phyloP scores from a whole-genome alignment of 768 basidiomycete species.

The Kwoniella heveanensis region DNA sequence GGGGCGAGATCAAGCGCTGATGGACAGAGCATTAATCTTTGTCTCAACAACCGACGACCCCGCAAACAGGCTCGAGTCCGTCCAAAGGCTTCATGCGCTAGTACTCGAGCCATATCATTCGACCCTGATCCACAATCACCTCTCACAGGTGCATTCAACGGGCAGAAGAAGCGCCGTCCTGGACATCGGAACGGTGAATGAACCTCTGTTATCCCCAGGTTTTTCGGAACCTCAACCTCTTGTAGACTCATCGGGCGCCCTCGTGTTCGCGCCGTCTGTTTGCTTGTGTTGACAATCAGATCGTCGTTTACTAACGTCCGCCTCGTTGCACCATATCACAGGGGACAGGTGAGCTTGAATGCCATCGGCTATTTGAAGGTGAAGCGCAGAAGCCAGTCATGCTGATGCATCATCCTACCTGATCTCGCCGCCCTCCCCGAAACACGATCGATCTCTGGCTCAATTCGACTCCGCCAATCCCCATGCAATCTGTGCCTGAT shows the following conservation, averaged over 20 bases:
- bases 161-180: slow-evolving; percentile 41
- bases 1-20: no score
- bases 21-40: no score
- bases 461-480: no score
- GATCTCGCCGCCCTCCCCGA: not conserved
- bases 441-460: no score
- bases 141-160: slow-evolving; percentile 27
- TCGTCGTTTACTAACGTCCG: not conserved
- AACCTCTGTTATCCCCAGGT: no score
- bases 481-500: not conserved
- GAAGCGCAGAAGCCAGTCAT: not conserved
- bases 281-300: not conserved
- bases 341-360: slow-evolving; percentile 26
- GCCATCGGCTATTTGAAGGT: no score
- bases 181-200: slow-evolving; percentile 48
- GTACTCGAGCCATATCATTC: slow-evolving; percentile 30
- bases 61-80: slow-evolving; percentile 22
- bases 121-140: slow-evolving; percentile 23
- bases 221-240: no score
- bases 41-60: no score
- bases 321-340: slow-evolving; percentile 5
- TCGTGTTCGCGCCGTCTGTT: not conserved
- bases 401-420: not conserved
- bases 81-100: slow-evolving; percentile 21
- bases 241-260: no score